Conservation (phyloP, 1,284 basidiomycete genomes). For the Malassezia slooffiae region DNA sequence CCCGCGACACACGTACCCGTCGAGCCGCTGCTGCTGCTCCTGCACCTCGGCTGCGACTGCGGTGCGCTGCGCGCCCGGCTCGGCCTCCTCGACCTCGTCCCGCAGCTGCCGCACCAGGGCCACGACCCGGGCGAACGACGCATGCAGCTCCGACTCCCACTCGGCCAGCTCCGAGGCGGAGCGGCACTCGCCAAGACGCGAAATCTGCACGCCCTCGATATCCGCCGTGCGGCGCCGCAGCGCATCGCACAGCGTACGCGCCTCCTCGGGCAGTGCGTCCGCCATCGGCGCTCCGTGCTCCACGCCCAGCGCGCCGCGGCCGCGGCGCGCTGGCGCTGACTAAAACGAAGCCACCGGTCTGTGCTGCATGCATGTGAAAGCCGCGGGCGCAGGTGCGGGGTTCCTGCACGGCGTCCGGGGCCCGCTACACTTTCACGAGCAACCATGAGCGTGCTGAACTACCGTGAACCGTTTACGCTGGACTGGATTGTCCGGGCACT, state of each 20-base stretch:
- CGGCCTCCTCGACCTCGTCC: constrained; percentile 27
- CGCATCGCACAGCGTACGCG: constrained; percentile 15
- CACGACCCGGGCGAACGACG: constrained; percentile 22
- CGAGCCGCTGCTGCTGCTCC: constrained; percentile 13
- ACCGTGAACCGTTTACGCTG: constrained; percentile 27
- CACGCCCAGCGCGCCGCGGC: too few relatives aligned
- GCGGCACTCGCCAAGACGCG: constrained; percentile 18
- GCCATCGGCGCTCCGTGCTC: too few relatives aligned
- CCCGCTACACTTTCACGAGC: constrained; percentile 1
- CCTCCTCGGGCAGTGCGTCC: constrained; percentile 8
- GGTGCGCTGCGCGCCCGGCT: constrained; percentile 15
- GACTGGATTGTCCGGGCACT: constrained; percentile 26
- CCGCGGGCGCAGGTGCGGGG: neutral
- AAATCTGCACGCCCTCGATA: constrained; percentile 22
- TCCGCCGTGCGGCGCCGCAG: constrained; percentile 22
- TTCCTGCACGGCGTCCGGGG: neutral
- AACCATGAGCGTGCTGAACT: constrained; percentile 10
- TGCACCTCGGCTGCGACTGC: constrained; percentile 10
- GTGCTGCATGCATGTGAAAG: constrained; percentile 2
- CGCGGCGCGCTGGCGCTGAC: too few relatives aligned
- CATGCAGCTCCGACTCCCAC: constrained; percentile 23
- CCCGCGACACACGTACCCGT: too few relatives aligned
- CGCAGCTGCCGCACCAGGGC: constrained; percentile 21
- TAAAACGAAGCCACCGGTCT: too few relatives aligned
- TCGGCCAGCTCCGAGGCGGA: constrained; percentile 15